phyloP scores from a whole-genome alignment of 2,329 filamentous ascomycete species.

The Cladosporium sp. region DNA sequence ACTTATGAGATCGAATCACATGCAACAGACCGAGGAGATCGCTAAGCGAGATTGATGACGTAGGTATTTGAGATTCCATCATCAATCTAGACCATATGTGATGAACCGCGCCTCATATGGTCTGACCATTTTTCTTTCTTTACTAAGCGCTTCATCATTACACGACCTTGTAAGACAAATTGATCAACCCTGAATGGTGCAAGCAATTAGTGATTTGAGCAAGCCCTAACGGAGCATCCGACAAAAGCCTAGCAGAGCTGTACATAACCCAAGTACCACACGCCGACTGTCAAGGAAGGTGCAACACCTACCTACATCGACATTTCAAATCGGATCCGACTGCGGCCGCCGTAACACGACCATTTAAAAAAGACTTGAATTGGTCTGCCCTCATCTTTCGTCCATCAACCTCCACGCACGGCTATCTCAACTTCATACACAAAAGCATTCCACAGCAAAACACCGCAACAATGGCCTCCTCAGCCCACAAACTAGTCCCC shows the following conservation, averaged over 20 bases:
- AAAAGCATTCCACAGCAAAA: not conserved
- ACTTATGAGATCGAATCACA: not conserved
- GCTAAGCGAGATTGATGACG: slow-evolving; percentile 1
- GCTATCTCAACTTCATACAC: not conserved
- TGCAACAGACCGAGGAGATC: not conserved
- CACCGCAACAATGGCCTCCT: slow-evolving; percentile 27
- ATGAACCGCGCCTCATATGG: not conserved
- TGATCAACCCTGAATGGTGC: not conserved
- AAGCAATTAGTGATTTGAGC: not conserved
- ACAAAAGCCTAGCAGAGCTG: too few relatives aligned
- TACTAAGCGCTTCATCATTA: not conserved
- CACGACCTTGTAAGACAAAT: not conserved
- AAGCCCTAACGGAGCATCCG: too few relatives aligned
- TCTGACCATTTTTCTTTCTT: slow-evolving; percentile 1
- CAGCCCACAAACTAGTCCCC: slow-evolving; percentile 37
- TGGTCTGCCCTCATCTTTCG: not conserved
- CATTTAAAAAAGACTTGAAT: not conserved
- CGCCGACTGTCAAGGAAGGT: too few relatives aligned
- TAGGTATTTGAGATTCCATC: not conserved
- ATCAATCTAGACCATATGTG: not conserved
- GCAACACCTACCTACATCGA: not conserved
- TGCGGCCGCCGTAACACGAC: not conserved
- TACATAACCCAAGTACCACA: too few relatives aligned
- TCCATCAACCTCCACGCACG: not conserved
- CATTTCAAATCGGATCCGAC: slow-evolving; percentile 3